Percentiles rank a stretch among this genome's conserved stretches.
These are phyloP conservation scores for Pelargonium cotyledonis DNA, from an alignment of 441 rosid genomes.

Conservation along the genomic window DNA sequence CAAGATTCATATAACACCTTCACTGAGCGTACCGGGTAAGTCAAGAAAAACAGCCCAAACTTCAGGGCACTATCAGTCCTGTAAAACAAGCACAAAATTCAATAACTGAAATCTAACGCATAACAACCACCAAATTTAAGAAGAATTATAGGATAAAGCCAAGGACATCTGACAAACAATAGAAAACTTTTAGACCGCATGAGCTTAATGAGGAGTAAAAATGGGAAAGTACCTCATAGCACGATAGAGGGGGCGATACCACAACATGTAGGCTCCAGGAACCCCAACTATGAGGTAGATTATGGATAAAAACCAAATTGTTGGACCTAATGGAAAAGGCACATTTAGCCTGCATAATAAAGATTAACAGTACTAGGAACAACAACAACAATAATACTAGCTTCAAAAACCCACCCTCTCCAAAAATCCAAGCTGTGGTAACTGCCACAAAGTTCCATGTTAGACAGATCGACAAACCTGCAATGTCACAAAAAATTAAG, in stretches of 20 bases:
- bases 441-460: constrained; percentile 89
- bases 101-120: constrained; percentile 6
- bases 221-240: constrained; percentile 72
- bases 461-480: constrained; percentile 36
- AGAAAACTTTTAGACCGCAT: too few relatives aligned
- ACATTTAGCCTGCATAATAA: constrained; percentile 17
- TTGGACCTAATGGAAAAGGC: constrained; percentile 49
- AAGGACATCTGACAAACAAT: background rate
- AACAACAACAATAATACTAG: constrained; percentile 10
- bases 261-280: constrained; percentile 84
- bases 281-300: constrained; percentile 84
- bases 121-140: background rate
- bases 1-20: constrained; percentile 12
- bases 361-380: constrained; percentile 1
- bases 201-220: background rate
- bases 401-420: constrained; percentile 56
- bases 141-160: background rate
- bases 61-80: constrained; percentile 98
- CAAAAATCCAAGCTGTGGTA: constrained; percentile 85
- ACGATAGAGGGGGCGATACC: constrained; percentile 97
- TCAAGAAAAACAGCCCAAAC: constrained; percentile 84
- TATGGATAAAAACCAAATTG: constrained; percentile 89
- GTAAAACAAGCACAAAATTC: constrained; percentile 27
- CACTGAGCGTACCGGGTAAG: constrained; percentile 54
- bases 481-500: too few relatives aligned